Percentiles rank a stretch among this genome's conserved stretches.
These are phyloP conservation scores for Metschnikowia drakensbergensis DNA, from an alignment of 805 yeast species.

Conservation along the genomic window DNA sequence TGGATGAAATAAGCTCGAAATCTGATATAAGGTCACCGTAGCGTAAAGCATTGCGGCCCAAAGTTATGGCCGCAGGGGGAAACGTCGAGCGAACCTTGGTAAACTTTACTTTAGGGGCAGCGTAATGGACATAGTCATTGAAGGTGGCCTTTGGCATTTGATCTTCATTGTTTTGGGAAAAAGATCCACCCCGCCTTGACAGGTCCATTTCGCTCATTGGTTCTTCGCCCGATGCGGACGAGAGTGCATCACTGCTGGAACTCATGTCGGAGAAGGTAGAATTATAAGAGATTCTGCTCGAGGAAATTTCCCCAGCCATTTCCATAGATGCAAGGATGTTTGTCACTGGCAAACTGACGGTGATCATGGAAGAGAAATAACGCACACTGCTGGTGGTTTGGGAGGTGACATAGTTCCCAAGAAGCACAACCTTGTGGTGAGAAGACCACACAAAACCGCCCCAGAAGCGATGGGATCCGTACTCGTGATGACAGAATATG, in stretches of 20 bases:
- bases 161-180: slow-evolving; percentile 10
- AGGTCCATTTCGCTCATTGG: slow-evolving; percentile 15
- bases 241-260: slow-evolving; percentile 11
- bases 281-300: slow-evolving; percentile 10
- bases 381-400: slow-evolving; percentile 45
- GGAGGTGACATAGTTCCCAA: slow-evolving; percentile 52
- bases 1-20: slow-evolving; percentile 66
- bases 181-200: slow-evolving; percentile 11
- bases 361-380: slow-evolving; percentile 45
- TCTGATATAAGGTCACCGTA: slow-evolving; percentile 63
- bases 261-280: slow-evolving; percentile 11
- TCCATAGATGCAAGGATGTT: slow-evolving; percentile 46
- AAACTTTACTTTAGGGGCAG: slow-evolving; percentile 66
- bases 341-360: slow-evolving; percentile 53
- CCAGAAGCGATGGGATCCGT: slow-evolving; percentile 58
- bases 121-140: slow-evolving; percentile 69
- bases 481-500: slow-evolving; percentile 47
- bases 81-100: slow-evolving; percentile 66
- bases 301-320: slow-evolving; percentile 24
- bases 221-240: slow-evolving; percentile 14
- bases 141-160: slow-evolving; percentile 36
- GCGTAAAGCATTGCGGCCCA: slow-evolving; percentile 70
- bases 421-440: slow-evolving; percentile 63
- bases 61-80: slow-evolving; percentile 72
- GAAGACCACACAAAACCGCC: slow-evolving; percentile 73